Conservation (phyloP, 441 rosid genomes). For the Biscutella laevigata region DNA sequence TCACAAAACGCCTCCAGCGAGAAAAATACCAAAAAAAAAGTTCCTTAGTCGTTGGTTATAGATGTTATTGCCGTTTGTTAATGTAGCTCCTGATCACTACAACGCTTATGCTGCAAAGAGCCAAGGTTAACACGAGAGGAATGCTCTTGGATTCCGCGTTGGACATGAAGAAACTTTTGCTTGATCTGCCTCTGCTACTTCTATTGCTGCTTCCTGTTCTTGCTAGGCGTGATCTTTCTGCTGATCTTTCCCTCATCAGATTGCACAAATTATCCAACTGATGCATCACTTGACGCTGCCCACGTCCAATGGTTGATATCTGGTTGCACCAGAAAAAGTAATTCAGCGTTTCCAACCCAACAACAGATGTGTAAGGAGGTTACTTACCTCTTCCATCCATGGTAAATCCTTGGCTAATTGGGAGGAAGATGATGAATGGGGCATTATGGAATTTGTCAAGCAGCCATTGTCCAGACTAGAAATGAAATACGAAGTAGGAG, state of each 20-base stretch:
- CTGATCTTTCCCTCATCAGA: slow-evolving; percentile 43
- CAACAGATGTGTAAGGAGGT: not conserved
- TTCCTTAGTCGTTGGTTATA: not conserved
- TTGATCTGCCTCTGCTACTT: slow-evolving; percentile 20
- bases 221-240: slow-evolving; percentile 35
- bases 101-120: slow-evolving; percentile 56
- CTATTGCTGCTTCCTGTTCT: slow-evolving; percentile 21
- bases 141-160: slow-evolving; percentile 31
- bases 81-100: slow-evolving; percentile 38
- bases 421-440: slow-evolving; percentile 68
- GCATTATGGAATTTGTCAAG: slow-evolving; percentile 55
- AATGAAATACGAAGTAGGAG: slow-evolving; percentile 77
- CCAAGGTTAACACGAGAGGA: slow-evolving; percentile 46
- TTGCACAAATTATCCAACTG: slow-evolving; percentile 57
- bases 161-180: slow-evolving; percentile 25
- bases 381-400: slow-evolving; percentile 68
- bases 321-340: slow-evolving; percentile 23
- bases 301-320: slow-evolving; percentile 50
- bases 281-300: slow-evolving; percentile 78
- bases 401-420: slow-evolving; percentile 73
- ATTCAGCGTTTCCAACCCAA: slow-evolving; percentile 4
- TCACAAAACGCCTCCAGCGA: slow-evolving; percentile 30
- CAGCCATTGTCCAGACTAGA: slow-evolving; percentile 74
- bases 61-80: slow-evolving; percentile 28
- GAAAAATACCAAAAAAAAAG: slow-evolving; percentile 3